Evolutionary conservation across 371 early-diverging fungal species (phyloP), one percentile per base, ranked within the genome.

Genomic region (Mortierella sp.): DNA sequence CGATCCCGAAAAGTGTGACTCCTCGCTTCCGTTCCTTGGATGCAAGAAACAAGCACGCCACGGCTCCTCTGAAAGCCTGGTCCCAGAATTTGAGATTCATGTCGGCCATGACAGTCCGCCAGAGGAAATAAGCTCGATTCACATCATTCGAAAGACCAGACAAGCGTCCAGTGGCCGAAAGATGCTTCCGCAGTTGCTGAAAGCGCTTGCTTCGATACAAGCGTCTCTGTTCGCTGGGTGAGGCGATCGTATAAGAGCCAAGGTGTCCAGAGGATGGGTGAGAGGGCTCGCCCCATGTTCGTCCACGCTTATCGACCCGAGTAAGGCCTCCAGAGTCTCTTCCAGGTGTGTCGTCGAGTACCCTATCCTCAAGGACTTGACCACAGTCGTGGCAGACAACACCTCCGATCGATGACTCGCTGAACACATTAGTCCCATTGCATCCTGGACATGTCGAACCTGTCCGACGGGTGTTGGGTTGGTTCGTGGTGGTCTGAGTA

Each of bases 31-130:
- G 17, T 44, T 76, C 76, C 58, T 60, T 68, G 44, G 58, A 53
- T 2, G 57, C 68, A 27, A 76, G 24, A 27, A 64, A 76, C 13
- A 76, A 54, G 25, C 76, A 68, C 3, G 65, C 69, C 1, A 76
- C 19, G 6, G 76, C 55, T 29, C 31, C 53, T 46, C 43, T 28
- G 24, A 49, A 40, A 0, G 50, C 50, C 2, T 39, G 48, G 16
- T 47, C 31, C 55, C 54, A 54, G 50, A 63, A 49, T 24, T 19
- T 22, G 9, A 49, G 43, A 1, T 21, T 2, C 39, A 19, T 6
- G 2, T 16, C 5, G 12, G 22, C 31, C 56, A 49, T 63, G 43
- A 22, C 19, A 8, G 19, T 14, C 31, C 40, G 54, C 63, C 63
- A 63, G 21, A 55, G 31, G 41, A 13, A 48, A 43, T 39, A 55